Evolutionary conservation across 148 eudicot genomes (phyloP), one percentile per base, ranked within the genome.

Genomic region (Vaccinium myrtillus): DNA sequence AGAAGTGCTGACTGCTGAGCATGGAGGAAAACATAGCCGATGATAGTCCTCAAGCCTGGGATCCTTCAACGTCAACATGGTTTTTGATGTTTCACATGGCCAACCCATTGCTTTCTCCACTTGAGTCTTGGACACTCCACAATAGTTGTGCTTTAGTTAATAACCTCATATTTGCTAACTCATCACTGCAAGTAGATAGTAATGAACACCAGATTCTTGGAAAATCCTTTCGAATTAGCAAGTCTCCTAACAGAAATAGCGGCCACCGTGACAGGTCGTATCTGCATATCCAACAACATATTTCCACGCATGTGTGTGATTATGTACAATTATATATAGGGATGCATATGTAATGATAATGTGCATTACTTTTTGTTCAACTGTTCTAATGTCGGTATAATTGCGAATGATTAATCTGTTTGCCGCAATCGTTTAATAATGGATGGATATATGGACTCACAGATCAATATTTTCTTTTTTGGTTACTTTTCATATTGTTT

Each of bases 21-120:
- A 27, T 67, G 73, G 73, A 25, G 73, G 73, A 13, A 67, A 67
- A 67, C 39, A 3, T 25, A 67, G 73, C 73, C 73, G 30, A 67
- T 25, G 73, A 67, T 67, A 67, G 73, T 67, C 73, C 36, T 67
- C 73, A 67, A 67, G 16, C 69, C 69, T 67, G 36, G 73, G 73
- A 67, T 67, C 36, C 36, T 25, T 25, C 73, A 10, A 11, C 8
- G 7, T 67, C 36, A 67, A 67, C 73, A 25, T 67, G 73, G 27
- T 67, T 67, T 67, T 67, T 67, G 73, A 32, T 67, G 73, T 27
- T 67, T 67, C 73, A 67, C 36, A 27, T 23, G 73, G 39, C 23
- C 39, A 25, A 67, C 36, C 73, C 39, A 12, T 67, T 67, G 73
- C 23, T 67, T 32, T 11, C 73, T 25, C 73, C 36, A 5, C 63